Percentiles rank a stretch among this genome's conserved stretches.
phyloP scores from a whole-genome alignment of 768 basidiomycete species.

The Omphalotus guepiniiformis region DNA sequence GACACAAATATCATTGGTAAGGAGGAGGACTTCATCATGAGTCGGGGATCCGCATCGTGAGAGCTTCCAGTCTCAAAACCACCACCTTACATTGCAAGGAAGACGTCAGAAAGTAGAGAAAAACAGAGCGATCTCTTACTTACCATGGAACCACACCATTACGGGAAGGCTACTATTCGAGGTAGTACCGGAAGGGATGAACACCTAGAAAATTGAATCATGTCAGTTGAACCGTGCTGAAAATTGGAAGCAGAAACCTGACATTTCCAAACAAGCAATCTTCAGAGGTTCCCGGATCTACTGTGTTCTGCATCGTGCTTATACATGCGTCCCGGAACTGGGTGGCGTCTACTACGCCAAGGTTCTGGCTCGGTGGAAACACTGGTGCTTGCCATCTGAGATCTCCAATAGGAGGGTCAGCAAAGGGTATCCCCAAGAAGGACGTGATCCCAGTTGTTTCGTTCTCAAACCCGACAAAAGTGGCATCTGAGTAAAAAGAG shows the following conservation, averaged over 20 bases:
- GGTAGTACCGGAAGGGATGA: conserved; percentile 12
- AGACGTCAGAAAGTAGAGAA: too few species aligned
- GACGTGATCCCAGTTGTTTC: conserved; percentile 27
- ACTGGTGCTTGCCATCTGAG: conserved; percentile 38
- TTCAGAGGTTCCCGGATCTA: conserved; percentile 30
- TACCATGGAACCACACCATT: conserved; percentile 41
- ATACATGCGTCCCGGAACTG: conserved; percentile 35
- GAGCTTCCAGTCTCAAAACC: conserved; percentile 36
- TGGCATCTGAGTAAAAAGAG: conserved; percentile 32
- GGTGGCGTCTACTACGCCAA: conserved; percentile 34
- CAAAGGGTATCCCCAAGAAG: conserved; percentile 39
- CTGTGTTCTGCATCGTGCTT: conserved; percentile 23
- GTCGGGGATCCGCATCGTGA: conserved; percentile 26
- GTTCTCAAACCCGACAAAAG: conserved; percentile 30
- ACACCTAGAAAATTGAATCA: too few species aligned
- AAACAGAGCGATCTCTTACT: neutral
- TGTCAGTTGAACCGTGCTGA: neutral
- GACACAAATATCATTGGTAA: conserved; percentile 36
- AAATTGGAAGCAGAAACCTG: neutral
- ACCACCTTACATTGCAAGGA: conserved; percentile 30
- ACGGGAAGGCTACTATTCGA: conserved; percentile 20
- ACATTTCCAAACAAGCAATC: conserved; percentile 44
- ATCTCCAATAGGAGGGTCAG: conserved; percentile 38
- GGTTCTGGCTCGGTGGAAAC: conserved; percentile 30
- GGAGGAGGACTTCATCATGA: conserved; percentile 26